Base-by-base conservation (phyloP, 495 filamentous ascomycete genomes). In the Chaetomium fimeti region DNA sequence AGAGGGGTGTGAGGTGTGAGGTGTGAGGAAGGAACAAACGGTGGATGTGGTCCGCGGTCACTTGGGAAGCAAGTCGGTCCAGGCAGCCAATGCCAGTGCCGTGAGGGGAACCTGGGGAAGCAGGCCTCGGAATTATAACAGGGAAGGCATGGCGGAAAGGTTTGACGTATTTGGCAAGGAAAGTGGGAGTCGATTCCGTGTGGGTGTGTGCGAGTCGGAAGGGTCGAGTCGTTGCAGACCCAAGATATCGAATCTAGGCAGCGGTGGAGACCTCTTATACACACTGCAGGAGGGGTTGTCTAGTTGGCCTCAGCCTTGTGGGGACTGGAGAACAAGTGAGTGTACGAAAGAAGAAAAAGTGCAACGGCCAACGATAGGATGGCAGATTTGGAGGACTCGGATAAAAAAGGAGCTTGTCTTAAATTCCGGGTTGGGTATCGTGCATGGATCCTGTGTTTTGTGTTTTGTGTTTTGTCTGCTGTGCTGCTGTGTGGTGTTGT, bases 71-170 rank as follows among this genome's bases (percentile, higher is more conserved):
- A 28, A 4, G 12, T 36, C 12, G 32, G 32, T 36, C 54, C 60
- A 67, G 65, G 65, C 65, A 63, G 55, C 60, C 65, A 60, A 40
- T 25, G 52, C 60, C 65, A 60, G 49, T 25, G 52, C 60, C 65
- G 24, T 43, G 29, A 45, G n/a, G 54, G 54, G 47, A 63, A 57
- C 65, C 60, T 48, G 38, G 55, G 54, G 48, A 63, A 63, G 48
- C 47, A 59, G 52, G 60, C 43, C 11, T 58, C 25, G 12, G 53
- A 22, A 40, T 58, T 67, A 67, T 60, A 42, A 28, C 3, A 47
- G 13, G 24, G 48, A 38, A 62, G 54, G 24, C 52, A 63, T 62
- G 48, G 24, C 7, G n/a, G 16, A 7, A 27, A 43, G 27, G 2
- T 28, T 47, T 24, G 25, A 47, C 13, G 22, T 47, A 7, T n/a